These are phyloP conservation scores for Botrytis porri DNA, from an alignment of 2,329 filamentous ascomycete species.

Conservation along the genomic window DNA sequence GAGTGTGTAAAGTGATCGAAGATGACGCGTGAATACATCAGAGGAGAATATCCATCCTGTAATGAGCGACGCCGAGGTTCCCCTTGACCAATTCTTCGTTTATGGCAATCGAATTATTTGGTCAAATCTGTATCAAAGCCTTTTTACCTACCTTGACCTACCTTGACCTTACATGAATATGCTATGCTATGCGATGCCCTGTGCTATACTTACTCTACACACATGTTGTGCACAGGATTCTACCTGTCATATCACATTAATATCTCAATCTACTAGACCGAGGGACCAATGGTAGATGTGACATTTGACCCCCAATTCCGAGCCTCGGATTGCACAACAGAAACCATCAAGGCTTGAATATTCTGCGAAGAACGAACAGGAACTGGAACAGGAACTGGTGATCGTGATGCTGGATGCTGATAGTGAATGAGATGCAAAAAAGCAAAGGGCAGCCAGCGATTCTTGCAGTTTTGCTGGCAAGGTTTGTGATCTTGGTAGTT, in stretches of 20 bases:
- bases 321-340: slow-evolving; percentile 6
- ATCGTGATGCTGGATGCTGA: background rate
- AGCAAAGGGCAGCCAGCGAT: slow-evolving; percentile 31
- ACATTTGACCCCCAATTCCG: background rate
- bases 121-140: background rate
- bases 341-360: background rate
- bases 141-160: slow-evolving; percentile 3
- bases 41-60: slow-evolving; percentile 13
- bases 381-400: background rate
- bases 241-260: background rate
- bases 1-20: slow-evolving; percentile 7
- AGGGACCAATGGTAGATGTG: background rate
- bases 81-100: slow-evolving; percentile 2
- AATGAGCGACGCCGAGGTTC: slow-evolving; percentile 14
- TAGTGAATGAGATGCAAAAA: background rate
- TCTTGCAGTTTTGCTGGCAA: slow-evolving; percentile 22
- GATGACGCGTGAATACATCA: slow-evolving; percentile 17
- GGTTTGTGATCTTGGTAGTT: slow-evolving; percentile 11
- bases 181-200: slow-evolving; percentile 9
- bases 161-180: slow-evolving; percentile 10
- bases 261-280: background rate
- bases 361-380: background rate
- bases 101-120: background rate
- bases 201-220: background rate
- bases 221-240: slow-evolving; percentile 8